Evolutionary conservation across 495 filamentous ascomycete species (phyloP).

Genomic region (Ramalina peruviana): DNA sequence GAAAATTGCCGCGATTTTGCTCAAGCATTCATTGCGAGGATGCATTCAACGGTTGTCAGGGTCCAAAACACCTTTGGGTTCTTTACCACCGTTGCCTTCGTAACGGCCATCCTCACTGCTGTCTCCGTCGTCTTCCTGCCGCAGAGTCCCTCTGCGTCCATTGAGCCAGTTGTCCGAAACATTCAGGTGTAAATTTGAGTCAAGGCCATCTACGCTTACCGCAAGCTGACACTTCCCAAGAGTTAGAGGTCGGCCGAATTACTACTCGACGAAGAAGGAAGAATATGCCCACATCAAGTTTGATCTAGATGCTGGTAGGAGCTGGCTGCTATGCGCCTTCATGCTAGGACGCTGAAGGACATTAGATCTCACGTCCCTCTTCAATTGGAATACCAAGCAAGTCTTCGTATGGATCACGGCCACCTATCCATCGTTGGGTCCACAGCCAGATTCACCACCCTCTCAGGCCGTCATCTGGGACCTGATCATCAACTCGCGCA

Average conservation of each 20-base stretch:
- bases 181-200: conserved; percentile 63
- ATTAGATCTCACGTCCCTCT: conserved; percentile 71
- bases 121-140: conserved; percentile 60
- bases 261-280: conserved; percentile 82
- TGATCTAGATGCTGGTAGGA: conserved; percentile 61
- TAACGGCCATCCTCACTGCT: conserved; percentile 65
- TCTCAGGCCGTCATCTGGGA: conserved; percentile 90
- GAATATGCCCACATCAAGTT: conserved; percentile 92
- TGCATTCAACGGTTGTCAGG: conserved; percentile 79
- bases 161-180: conserved; percentile 48
- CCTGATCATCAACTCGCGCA: conserved; percentile 66
- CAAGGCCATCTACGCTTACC: background rate
- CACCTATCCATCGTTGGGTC: conserved; percentile 51
- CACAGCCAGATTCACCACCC: conserved; percentile 21
- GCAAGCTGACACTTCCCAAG: conserved; percentile 28
- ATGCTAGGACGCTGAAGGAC: background rate
- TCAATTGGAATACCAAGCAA: conserved; percentile 99
- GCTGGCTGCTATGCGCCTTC: background rate
- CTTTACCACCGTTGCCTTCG: conserved; percentile 88
- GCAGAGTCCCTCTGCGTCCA: conserved; percentile 46
- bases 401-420: conserved; percentile 91
- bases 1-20: background rate
- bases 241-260: conserved; percentile 77
- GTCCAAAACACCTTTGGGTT: conserved; percentile 90
- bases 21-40: conserved; percentile 25